A percentile compares a stretch with the other conserved stretches of the same genome.
Conservation (phyloP, 495 filamentous ascomycete species). For the Schizothecium vesticola region DNA sequence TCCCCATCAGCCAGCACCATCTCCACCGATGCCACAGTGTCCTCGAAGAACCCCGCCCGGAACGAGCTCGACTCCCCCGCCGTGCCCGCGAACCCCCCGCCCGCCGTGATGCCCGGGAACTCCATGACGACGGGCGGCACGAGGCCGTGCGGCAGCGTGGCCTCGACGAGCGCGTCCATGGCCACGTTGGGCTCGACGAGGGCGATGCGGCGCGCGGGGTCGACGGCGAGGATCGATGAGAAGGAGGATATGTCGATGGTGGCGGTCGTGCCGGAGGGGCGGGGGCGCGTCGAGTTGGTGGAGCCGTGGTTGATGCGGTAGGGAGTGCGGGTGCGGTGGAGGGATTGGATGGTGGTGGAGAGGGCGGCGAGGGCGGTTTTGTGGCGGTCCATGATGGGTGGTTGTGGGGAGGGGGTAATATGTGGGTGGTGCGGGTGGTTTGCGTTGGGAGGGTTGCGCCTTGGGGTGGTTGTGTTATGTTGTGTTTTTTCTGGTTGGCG, state of each 20-base stretch:
- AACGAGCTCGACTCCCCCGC: constrained; percentile 57
- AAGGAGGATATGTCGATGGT: constrained; percentile 40
- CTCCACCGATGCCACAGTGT: constrained; percentile 51
- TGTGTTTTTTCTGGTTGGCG: not conserved
- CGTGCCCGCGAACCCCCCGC: constrained; percentile 58
- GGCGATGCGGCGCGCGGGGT: constrained; percentile 33
- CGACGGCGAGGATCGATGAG: constrained; percentile 36
- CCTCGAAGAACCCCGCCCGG: constrained; percentile 55
- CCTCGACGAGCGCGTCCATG: constrained; percentile 56
- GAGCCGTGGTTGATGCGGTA: constrained; percentile 75
- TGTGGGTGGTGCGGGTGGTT: not conserved
- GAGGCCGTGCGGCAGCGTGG: constrained; percentile 47
- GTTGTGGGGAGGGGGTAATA: not conserved
- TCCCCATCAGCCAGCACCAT: constrained; percentile 54
- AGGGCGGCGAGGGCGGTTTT: constrained; percentile 41
- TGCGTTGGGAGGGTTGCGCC: not conserved
- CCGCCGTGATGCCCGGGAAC: constrained; percentile 60
- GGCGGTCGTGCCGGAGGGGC: constrained; percentile 28
- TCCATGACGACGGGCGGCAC: constrained; percentile 56
- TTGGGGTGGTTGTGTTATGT: not conserved
- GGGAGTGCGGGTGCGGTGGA: constrained; percentile 46
- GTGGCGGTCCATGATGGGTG: constrained; percentile 23
- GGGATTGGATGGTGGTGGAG: constrained; percentile 49
- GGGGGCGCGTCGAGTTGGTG: constrained; percentile 65
- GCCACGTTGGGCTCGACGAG: constrained; percentile 62